phyloP scores from a whole-genome alignment of 2,329 filamentous ascomycete species.

The Periconia digitata region DNA sequence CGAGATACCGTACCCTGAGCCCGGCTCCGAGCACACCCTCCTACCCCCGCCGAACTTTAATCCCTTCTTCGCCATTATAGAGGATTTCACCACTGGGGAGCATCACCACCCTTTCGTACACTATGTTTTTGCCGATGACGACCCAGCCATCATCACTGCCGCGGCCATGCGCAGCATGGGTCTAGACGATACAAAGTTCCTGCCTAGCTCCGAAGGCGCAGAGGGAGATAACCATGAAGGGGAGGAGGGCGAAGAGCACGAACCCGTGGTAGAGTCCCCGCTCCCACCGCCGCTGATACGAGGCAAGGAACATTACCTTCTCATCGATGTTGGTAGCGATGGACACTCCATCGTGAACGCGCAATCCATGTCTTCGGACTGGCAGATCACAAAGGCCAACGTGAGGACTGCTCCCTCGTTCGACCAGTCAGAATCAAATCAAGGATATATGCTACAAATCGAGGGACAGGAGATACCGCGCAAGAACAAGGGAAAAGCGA shows the following conservation, averaged over 20 bases:
- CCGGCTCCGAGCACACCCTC: constrained; percentile 35
- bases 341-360: constrained; percentile 63
- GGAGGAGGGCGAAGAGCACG: constrained; percentile 25
- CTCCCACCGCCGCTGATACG: constrained; percentile 52
- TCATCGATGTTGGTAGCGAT: constrained; percentile 55
- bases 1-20: constrained; percentile 38
- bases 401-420: constrained; percentile 65
- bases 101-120: constrained; percentile 84
- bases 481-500: constrained; percentile 35
- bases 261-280: constrained; percentile 37
- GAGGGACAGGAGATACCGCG: constrained; percentile 53
- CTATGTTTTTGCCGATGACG: constrained; percentile 93
- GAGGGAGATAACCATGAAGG: constrained; percentile 16
- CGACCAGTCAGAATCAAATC: constrained; percentile 49
- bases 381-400: constrained; percentile 63
- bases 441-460: constrained; percentile 63
- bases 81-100: constrained; percentile 71
- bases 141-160: constrained; percentile 72
- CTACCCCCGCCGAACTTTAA: constrained; percentile 60
- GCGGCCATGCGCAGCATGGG: constrained; percentile 61
- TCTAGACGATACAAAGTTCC: constrained; percentile 45
- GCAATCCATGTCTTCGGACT: constrained; percentile 72
- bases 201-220: constrained; percentile 29
- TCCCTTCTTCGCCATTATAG: constrained; percentile 83
- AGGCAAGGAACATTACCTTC: constrained; percentile 57